Percentiles rank a stretch among this genome's conserved stretches.
phyloP scores from a whole-genome alignment of 352 stramenopile genomes.

The Globisporangium polare region DNA sequence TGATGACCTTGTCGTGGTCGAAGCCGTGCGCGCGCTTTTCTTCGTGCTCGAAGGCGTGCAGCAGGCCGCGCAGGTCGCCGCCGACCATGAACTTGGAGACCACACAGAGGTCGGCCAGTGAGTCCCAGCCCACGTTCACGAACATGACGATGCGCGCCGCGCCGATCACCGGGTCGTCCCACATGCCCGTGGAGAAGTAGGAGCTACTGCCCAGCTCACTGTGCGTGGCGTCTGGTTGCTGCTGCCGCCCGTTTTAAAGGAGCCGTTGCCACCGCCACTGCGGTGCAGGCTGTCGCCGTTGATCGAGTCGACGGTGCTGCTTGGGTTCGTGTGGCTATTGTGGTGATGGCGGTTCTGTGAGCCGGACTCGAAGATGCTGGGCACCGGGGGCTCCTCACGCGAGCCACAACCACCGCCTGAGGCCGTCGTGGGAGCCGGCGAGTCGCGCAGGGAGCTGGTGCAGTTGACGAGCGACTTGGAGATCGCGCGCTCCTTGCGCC shows the following conservation, averaged over 20 bases:
- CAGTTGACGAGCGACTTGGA: background rate
- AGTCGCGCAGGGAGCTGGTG: constrained; percentile 1
- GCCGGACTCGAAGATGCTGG: background rate
- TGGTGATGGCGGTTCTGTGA: background rate
- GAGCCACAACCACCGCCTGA: background rate
- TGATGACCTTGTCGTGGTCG: constrained; percentile 36
- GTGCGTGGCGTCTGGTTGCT: background rate
- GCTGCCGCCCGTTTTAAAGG: background rate
- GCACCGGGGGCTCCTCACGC: background rate
- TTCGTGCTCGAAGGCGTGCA: constrained; percentile 28
- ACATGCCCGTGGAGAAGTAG: constrained; percentile 16
- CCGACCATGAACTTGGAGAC: constrained; percentile 63
- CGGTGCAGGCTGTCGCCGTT: background rate
- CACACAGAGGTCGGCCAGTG: constrained; percentile 48
- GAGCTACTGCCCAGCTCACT: background rate
- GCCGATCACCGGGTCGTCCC: constrained; percentile 41
- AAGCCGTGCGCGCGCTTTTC: constrained; percentile 23
- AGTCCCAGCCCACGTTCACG: constrained; percentile 53
- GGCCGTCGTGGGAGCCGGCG: background rate
- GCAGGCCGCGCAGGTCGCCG: constrained; percentile 43
- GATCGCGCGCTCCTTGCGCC: background rate
- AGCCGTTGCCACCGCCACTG: background rate
- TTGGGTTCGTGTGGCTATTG: background rate
- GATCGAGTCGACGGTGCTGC: background rate
- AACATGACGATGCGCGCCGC: constrained; percentile 45